Evolutionary conservation across 2,329 filamentous ascomycete species (phyloP).

Genomic region (Exophiala aquamarina): DNA sequence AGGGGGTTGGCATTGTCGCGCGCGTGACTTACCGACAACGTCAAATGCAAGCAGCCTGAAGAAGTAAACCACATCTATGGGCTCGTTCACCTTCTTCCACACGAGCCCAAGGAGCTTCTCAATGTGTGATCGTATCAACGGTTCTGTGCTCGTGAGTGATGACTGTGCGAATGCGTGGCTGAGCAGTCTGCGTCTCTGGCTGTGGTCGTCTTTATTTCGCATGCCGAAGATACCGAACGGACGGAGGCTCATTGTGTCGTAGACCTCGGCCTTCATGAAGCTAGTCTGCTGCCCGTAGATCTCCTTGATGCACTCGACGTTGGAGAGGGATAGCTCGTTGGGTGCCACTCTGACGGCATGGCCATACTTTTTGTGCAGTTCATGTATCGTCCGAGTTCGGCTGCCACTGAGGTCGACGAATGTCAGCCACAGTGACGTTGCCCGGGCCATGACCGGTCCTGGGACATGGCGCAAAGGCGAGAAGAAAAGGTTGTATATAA

Average conservation of each 20-base stretch:
- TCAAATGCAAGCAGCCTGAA: background rate
- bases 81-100: background rate
- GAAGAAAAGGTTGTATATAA: background rate
- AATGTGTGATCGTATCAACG: background rate
- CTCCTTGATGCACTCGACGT: constrained; percentile 54
- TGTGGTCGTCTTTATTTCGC: constrained; percentile 37
- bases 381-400: constrained; percentile 51
- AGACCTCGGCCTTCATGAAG: constrained; percentile 16
- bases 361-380: constrained; percentile 57
- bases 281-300: constrained; percentile 54
- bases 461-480: background rate
- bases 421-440: background rate
- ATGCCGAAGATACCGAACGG: constrained; percentile 13
- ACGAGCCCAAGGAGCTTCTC: background rate
- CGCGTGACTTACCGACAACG: no score
- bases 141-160: background rate
- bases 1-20: no score
- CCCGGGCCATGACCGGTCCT: background rate
- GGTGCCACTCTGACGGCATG: constrained; percentile 65
- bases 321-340: constrained; percentile 66
- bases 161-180: constrained; percentile 23
- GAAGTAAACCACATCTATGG: background rate
- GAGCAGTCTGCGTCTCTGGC: constrained; percentile 40
- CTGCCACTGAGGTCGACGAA: background rate
- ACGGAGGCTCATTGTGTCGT: constrained; percentile 4